These are phyloP conservation scores for Marvania coccoides DNA, from an alignment of 139 green algal species.

Conservation along the genomic window DNA sequence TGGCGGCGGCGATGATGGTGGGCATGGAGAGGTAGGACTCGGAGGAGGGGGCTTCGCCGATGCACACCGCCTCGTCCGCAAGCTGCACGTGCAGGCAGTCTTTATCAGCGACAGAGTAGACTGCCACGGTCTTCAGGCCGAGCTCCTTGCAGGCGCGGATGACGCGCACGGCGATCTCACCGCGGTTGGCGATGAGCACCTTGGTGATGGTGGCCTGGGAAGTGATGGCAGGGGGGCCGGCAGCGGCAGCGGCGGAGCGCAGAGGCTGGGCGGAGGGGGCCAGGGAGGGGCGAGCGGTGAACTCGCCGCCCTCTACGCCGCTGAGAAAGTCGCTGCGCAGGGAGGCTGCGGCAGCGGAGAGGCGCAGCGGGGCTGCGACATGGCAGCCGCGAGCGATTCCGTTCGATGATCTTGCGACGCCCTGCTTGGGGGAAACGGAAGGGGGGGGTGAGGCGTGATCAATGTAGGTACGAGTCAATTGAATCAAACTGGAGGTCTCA, in stretches of 20 bases:
- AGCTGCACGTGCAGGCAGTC: conserved; percentile 85
- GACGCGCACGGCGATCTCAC: conserved; percentile 89
- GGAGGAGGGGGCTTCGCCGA: conserved; percentile 70
- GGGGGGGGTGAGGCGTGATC: not conserved
- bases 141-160: conserved; percentile 91
- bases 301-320: not conserved
- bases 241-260: not conserved
- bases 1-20: conserved; percentile 84
- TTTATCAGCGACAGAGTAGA: conserved; percentile 84
- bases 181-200: conserved; percentile 87
- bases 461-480: not conserved
- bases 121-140: conserved; percentile 79
- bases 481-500: not conserved
- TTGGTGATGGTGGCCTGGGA: conserved; percentile 32
- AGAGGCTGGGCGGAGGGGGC: not conserved
- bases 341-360: not conserved
- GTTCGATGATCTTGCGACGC: not conserved
- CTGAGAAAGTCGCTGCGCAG: conserved; percentile 13
- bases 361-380: not conserved
- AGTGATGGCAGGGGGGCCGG: not conserved
- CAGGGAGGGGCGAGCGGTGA: not conserved
- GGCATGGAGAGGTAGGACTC: conserved; percentile 94
- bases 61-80: conserved; percentile 91
- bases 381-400: not conserved
- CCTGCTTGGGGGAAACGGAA: not conserved